phyloP scores from a whole-genome alignment of 2,329 filamentous ascomycete species.

The Epichloe aotearoae region DNA sequence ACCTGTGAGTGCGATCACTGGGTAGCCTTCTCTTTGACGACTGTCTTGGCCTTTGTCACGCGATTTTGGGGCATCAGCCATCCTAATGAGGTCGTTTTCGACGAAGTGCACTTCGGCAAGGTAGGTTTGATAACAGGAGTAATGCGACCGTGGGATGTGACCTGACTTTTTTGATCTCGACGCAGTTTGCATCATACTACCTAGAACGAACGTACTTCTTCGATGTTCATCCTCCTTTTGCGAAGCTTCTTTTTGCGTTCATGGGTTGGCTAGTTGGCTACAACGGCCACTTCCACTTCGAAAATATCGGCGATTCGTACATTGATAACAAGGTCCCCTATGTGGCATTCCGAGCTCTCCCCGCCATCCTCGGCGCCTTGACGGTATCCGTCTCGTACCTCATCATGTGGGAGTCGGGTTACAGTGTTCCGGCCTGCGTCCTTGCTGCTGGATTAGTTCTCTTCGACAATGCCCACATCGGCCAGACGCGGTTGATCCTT shows the following conservation, averaged over 20 bases:
- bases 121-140: constrained; percentile 34
- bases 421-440: constrained; percentile 84
- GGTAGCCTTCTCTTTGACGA: constrained; percentile 64
- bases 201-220: constrained; percentile 98
- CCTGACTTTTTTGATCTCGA: neutral
- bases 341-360: constrained; percentile 83
- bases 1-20: constrained; percentile 72
- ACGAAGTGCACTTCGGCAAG: constrained; percentile 99
- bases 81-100: constrained; percentile 93
- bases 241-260: constrained; percentile 92
- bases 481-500: constrained; percentile 87
- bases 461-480: constrained; percentile 95
- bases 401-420: constrained; percentile 99
- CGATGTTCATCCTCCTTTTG: constrained; percentile 96
- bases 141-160: neutral
- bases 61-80: constrained; percentile 94
- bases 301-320: constrained; percentile 98
- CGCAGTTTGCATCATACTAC: constrained; percentile 64
- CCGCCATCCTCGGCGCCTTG: constrained; percentile 78
- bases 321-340: constrained; percentile 95
- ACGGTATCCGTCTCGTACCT: constrained; percentile 90
- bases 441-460: constrained; percentile 76
- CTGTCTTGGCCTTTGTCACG: constrained; percentile 72
- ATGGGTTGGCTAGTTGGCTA: constrained; percentile 97
- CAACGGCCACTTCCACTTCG: constrained; percentile 93